Evolutionary conservation across 768 basidiomycete genomes (phyloP), one percentile per base, ranked within the genome.

Genomic region (Cyclocybe aegerita): DNA sequence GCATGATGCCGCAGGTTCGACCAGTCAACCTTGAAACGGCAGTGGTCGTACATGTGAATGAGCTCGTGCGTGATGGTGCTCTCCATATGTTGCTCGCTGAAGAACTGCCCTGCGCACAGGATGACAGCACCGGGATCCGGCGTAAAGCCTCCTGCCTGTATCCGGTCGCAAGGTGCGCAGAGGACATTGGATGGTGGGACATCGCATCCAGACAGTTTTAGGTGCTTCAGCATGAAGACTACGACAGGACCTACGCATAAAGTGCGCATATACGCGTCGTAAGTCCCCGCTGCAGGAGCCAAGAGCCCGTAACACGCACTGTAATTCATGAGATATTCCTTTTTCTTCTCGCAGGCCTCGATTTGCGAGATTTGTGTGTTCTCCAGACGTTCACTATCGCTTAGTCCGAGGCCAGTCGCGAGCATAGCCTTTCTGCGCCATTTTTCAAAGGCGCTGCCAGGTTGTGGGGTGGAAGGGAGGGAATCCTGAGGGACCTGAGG

Each of bases 1-100:
- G 96, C 97, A 65, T 97, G 93, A 72, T 97, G 94, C 50, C 93
- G 73, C 49, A 98, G 64, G 68, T 98, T 89, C 41, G 67, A 69
- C 94, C 92, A 97, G 66, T 97, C 85, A 1, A 97, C 89, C 54
- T 93, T 90, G 73, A 98, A 98, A 67, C 85, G 84, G 70, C 91
- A 90, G 55, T 96, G 90, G 67, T 99, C 97, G 65, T 90, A 98
- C 80, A 93, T 85, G 64, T 98, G 97, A 17, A 98, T 70, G 40
- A 98, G 80, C 65, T 99, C 97, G 62, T 99, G 97, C 15, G 89
- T 80, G 32, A 99, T 73, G 30, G 95, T 96, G 61, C 92, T 83
- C 68, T 98, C 94, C 88, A 95, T 87, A 59, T 97, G 93, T 33
- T 78, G 80, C 64, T 91, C 86, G 66, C 76, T 81, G 65, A 84